Evolutionary conservation across 306 rosid species (phyloP).

Genomic region (Oxytropis ochrocephala): DNA sequence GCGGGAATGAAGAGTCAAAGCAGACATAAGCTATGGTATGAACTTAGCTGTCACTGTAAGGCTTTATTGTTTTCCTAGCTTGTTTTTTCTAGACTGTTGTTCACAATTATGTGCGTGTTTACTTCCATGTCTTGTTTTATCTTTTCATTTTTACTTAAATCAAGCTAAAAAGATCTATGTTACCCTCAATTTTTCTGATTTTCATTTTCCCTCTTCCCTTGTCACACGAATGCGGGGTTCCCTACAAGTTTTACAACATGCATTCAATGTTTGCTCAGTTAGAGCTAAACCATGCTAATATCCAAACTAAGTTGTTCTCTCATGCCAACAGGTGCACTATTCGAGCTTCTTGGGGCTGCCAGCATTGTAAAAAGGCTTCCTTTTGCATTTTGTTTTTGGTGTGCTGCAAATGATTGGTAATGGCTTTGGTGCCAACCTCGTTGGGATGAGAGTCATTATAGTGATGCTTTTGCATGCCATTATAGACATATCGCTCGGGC

Average conservation of each 20-base stretch:
- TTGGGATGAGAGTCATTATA: no score
- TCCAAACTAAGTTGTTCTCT: conserved; percentile 17
- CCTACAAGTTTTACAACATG: conserved; percentile 25
- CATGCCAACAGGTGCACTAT: conserved; percentile 37
- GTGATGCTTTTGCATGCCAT: no score
- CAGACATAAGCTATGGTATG: neutral
- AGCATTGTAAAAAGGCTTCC: conserved; percentile 3
- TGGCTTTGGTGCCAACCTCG: no score
- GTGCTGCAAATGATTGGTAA: no score
- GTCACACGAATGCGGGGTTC: conserved; percentile 23
- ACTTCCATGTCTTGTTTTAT: no score
- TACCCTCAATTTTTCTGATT: no score
- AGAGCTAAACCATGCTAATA: conserved; percentile 28
- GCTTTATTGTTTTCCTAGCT: neutral
- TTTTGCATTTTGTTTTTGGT: no score
- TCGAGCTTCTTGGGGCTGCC: conserved; percentile 28
- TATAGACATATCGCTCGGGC: no score
- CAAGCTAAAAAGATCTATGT: no score
- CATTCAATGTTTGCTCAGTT: conserved; percentile 15
- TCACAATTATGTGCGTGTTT: no score
- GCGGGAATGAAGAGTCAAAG: neutral
- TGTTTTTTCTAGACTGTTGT: neutral
- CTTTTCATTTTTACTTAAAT: no score
- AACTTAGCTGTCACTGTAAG: neutral
- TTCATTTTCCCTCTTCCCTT: neutral